phyloP scores from a whole-genome alignment of 345 rosid species.

The Erucastrum elatum region DNA sequence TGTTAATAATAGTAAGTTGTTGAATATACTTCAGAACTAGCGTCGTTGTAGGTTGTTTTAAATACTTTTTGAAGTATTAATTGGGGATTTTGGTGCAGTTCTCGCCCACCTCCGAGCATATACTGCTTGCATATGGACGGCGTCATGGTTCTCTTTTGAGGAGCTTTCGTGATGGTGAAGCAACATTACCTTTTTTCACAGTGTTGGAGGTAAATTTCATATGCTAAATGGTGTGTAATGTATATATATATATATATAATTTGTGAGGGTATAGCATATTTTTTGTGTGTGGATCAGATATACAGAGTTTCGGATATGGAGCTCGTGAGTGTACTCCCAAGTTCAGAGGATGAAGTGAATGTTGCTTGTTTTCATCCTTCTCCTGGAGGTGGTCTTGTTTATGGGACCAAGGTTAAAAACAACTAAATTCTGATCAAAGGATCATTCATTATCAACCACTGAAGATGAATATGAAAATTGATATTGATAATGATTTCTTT shows the following conservation, averaged over 20 bases:
- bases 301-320: constrained; percentile 95
- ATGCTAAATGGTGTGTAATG: neutral
- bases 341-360: constrained; percentile 96
- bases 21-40: neutral
- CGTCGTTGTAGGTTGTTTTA: too few species aligned
- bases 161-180: constrained; percentile 82
- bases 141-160: constrained; percentile 88
- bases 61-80: neutral
- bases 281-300: constrained; percentile 44
- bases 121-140: constrained; percentile 91
- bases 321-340: constrained; percentile 84
- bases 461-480: neutral
- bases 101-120: constrained; percentile 92
- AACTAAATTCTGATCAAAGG: neutral
- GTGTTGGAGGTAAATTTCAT: constrained; percentile 71
- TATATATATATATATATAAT: too few species aligned
- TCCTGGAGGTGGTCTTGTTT: constrained; percentile 79
- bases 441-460: neutral
- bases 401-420: constrained; percentile 78
- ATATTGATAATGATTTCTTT: neutral
- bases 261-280: too few species aligned
- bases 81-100: constrained; percentile 52
- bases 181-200: constrained; percentile 77
- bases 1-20: too few species aligned
- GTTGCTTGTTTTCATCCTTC: constrained; percentile 96